Evolutionary conservation across 2,329 filamentous ascomycete genomes (phyloP).

Genomic region (Colletotrichum sp.): DNA sequence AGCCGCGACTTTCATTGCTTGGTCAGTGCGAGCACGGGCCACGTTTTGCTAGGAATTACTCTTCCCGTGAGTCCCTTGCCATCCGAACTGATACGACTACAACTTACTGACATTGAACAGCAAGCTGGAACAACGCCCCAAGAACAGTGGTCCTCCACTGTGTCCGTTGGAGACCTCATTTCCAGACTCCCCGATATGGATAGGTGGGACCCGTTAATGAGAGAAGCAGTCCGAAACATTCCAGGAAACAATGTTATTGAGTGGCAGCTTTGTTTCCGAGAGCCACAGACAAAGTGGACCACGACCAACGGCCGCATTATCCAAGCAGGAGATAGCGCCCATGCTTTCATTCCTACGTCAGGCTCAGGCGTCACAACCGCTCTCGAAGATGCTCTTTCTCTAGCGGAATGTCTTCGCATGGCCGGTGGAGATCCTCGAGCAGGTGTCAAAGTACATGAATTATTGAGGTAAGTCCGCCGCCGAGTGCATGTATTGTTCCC

Average conservation of each 20-base stretch:
- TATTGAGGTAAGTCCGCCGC: not conserved
- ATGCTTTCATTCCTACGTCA: constrained; percentile 24
- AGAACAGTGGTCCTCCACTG: not conserved
- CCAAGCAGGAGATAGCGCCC: constrained; percentile 25
- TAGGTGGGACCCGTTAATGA: not conserved
- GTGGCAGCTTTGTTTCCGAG: constrained; percentile 22
- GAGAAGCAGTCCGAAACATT: not conserved
- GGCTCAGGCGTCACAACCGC: constrained; percentile 23
- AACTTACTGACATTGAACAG: not conserved
- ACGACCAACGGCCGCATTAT: constrained; percentile 18
- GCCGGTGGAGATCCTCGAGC: not conserved
- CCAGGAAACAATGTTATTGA: constrained; percentile 1
- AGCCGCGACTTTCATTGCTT: not conserved
- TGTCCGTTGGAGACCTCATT: not conserved
- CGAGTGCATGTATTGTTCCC: not conserved
- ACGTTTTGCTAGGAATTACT: too few species aligned
- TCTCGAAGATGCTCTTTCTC: constrained; percentile 24
- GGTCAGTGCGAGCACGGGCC: not conserved
- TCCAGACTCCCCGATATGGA: not conserved
- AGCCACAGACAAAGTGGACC: constrained; percentile 18
- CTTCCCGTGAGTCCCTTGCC: too few species aligned
- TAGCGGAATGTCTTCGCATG: constrained; percentile 23
- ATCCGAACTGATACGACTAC: too few species aligned
- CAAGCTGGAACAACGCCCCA: not conserved
- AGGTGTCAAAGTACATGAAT: not conserved